Percentiles rank a stretch among this genome's conserved stretches.
These are phyloP conservation scores for Symbiodinium pilosum DNA, from an alignment of 73 alveolate species.

Conservation along the genomic window DNA sequence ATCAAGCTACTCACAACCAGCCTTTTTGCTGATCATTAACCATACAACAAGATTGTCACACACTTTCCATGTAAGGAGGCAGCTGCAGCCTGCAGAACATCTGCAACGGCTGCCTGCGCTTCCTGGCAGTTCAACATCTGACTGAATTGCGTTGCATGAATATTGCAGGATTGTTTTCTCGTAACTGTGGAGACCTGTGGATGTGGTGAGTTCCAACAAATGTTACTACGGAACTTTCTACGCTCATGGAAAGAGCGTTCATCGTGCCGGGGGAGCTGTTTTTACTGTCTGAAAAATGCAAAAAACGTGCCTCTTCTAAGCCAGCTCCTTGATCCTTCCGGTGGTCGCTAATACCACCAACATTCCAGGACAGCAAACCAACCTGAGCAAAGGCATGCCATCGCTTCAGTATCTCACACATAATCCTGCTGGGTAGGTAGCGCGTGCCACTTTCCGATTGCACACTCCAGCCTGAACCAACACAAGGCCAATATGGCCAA, in stretches of 20 bases:
- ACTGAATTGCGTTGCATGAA: no score
- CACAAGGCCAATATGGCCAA: background rate
- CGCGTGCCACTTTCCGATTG: slow-evolving; percentile 70
- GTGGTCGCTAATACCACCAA: slow-evolving; percentile 87
- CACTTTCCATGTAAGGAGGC: background rate
- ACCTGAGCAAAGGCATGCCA: background rate
- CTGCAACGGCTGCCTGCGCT: slow-evolving; percentile 78
- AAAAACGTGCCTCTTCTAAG: slow-evolving; percentile 52
- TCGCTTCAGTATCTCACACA: background rate
- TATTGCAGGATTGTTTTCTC: no score
- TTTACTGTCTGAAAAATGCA: no score
- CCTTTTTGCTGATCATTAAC: background rate
- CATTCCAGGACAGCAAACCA: slow-evolving; percentile 61
- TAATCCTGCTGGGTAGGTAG: background rate
- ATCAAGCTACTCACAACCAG: background rate
- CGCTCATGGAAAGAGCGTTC: no score
- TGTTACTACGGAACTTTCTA: no score
- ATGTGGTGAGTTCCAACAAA: no score
- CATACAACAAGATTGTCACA: no score
- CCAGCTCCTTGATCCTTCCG: slow-evolving; percentile 73
- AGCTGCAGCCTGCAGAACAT: slow-evolving; percentile 42
- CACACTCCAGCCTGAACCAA: slow-evolving; percentile 40
- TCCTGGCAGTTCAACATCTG: background rate
- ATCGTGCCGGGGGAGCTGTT: no score
- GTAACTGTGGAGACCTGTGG: no score